Conservation (phyloP, 164 flowering plant genomes). For the Piper longum region DNA sequence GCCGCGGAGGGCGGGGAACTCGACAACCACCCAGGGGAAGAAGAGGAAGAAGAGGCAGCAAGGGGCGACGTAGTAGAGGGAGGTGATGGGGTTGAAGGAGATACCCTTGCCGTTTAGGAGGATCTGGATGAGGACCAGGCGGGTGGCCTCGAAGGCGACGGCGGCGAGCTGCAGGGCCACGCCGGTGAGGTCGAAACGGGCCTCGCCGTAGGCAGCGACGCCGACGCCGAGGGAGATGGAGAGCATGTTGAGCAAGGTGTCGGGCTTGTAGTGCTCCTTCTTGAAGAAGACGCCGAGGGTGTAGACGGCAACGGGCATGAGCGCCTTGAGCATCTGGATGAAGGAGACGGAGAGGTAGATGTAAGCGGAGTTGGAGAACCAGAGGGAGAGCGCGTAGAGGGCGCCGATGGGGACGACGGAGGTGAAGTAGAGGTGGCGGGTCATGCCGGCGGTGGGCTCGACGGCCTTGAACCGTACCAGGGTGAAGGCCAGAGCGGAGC, state of each 20-base stretch:
- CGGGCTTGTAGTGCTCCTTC: constrained; percentile 20
- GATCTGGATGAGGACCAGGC: constrained; percentile 35
- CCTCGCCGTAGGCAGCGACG: constrained; percentile 40
- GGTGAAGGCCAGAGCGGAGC: constrained; percentile 28
- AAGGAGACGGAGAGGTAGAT: constrained; percentile 35
- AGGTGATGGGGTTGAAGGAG: constrained; percentile 27
- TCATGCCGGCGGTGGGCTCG: constrained; percentile 24
- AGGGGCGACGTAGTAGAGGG: constrained; percentile 35
- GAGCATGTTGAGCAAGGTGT: constrained; percentile 27
- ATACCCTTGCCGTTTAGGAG: constrained; percentile 29
- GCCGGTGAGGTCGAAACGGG: constrained; percentile 26
- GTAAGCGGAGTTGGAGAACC: constrained; percentile 41
- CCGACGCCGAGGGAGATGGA: constrained; percentile 34
- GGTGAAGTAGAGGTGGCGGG: constrained; percentile 24
- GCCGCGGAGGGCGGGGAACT: constrained; percentile 22
- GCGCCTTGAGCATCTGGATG: constrained; percentile 41
- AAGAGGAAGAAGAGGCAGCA: constrained; percentile 29
- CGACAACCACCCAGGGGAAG: constrained; percentile 30
- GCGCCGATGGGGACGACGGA: constrained; percentile 10
- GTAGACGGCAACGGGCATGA: constrained; percentile 45
- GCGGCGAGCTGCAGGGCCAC: constrained; percentile 27
- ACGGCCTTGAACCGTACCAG: constrained; percentile 25
- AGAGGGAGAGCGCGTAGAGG: constrained; percentile 9
- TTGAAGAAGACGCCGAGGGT: constrained; percentile 22
- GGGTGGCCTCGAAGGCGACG: constrained; percentile 35